Evolutionary conservation across 371 early-diverging fungal genomes (phyloP).

Genomic region (Mucor saturninus): DNA sequence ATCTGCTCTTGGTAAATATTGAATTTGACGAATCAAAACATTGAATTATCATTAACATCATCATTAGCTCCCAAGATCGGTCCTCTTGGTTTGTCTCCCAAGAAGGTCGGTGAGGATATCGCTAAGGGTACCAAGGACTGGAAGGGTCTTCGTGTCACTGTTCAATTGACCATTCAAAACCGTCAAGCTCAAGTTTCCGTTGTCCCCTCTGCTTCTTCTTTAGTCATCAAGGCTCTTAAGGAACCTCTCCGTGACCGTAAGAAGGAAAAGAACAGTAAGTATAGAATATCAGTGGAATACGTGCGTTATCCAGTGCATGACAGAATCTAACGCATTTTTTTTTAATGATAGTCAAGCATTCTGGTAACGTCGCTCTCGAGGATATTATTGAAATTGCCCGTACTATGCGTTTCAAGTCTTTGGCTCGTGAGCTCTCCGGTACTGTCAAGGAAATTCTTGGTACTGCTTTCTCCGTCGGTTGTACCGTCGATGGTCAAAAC

Average conservation of each 20-base stretch:
- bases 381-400: slow-evolving; percentile 98
- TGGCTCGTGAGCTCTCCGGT: slow-evolving; percentile 87
- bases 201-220: slow-evolving; percentile 96
- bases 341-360: slow-evolving; percentile 76
- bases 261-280: slow-evolving; percentile 98
- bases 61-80: slow-evolving; percentile 96
- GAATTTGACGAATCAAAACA: not conserved
- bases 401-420: slow-evolving; percentile 93
- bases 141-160: slow-evolving; percentile 98
- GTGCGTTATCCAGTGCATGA: not conserved
- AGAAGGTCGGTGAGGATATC: slow-evolving; percentile 99
- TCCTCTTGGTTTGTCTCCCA: slow-evolving; percentile 99
- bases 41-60: not conserved
- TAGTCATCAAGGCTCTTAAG: slow-evolving; percentile 98
- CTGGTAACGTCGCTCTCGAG: slow-evolving; percentile 88
- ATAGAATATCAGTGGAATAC: no score
- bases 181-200: slow-evolving; percentile 99
- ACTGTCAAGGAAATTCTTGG: slow-evolving; percentile 99
- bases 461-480: slow-evolving; percentile 98
- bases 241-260: slow-evolving; percentile 99
- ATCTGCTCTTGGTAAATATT: slow-evolving; percentile 78
- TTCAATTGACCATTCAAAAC: slow-evolving; percentile 98
- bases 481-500: slow-evolving; percentile 73
- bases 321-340: not conserved
- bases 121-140: slow-evolving; percentile 94